Conservation (phyloP, 2,329 filamentous ascomycete species). For the Alternaria conjuncta region DNA sequence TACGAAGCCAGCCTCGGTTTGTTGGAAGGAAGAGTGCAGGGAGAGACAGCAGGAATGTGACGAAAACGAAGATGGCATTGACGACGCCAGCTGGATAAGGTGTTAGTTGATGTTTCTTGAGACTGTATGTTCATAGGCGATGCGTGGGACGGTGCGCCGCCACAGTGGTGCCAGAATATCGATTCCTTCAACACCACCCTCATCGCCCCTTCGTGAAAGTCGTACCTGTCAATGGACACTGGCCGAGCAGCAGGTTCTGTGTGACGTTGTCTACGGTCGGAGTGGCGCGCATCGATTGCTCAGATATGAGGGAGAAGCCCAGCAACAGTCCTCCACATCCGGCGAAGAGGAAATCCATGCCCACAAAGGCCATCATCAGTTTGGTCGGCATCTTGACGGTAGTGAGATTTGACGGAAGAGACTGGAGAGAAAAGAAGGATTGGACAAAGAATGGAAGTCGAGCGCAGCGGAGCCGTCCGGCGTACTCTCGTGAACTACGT, state of each 20-base stretch:
- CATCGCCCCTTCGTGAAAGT: constrained; percentile 13
- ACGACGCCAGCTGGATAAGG: constrained; percentile 66
- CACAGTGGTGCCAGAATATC: constrained; percentile 34
- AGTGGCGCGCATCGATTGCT: constrained; percentile 50
- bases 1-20: constrained; percentile 72
- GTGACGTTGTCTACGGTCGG: constrained; percentile 59
- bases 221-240: constrained; percentile 62
- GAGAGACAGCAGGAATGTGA: constrained; percentile 72
- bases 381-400: constrained; percentile 57
- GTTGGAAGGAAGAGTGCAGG: constrained; percentile 73
- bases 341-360: constrained; percentile 60
- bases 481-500: constrained; percentile 44
- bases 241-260: constrained; percentile 57
- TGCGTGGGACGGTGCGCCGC: constrained; percentile 23
- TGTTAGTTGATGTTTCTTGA: constrained; percentile 26
- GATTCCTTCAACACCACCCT: neutral
- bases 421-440: constrained; percentile 4
- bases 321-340: constrained; percentile 59
- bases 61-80: constrained; percentile 74
- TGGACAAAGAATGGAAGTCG: constrained; percentile 41
- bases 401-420: constrained; percentile 17
- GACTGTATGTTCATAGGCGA: neutral
- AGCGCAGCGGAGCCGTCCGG: constrained; percentile 47
- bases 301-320: constrained; percentile 59
- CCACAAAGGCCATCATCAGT: constrained; percentile 60